These are phyloP conservation scores for Candida methanosorbosa DNA, from an alignment of 805 yeast genomes.

Conservation along the genomic window DNA sequence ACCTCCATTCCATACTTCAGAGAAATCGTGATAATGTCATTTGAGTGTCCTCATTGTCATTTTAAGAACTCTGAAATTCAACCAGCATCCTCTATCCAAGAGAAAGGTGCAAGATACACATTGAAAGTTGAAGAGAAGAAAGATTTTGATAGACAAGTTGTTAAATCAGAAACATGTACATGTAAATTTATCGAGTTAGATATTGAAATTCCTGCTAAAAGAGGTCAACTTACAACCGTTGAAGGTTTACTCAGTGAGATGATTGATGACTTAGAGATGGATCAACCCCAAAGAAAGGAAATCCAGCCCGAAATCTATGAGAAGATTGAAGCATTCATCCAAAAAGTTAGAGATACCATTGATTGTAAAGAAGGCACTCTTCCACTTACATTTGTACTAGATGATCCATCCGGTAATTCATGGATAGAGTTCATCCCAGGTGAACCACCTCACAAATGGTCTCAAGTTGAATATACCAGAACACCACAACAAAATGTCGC, in stretches of 20 bases:
- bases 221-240: conserved; percentile 87
- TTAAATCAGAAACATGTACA: conserved; percentile 80
- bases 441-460: conserved; percentile 86
- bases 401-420: conserved; percentile 96
- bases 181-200: conserved; percentile 79
- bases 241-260: conserved; percentile 86
- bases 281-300: conserved; percentile 72
- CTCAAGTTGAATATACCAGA: conserved; percentile 71
- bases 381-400: conserved; percentile 72
- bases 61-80: conserved; percentile 88
- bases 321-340: conserved; percentile 65
- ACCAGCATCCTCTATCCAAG: conserved; percentile 90
- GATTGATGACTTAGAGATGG: conserved; percentile 68
- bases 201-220: conserved; percentile 89
- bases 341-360: conserved; percentile 48
- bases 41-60: conserved; percentile 92
- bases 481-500: conserved; percentile 82
- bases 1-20: conserved; percentile 89
- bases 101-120: conserved; percentile 71
- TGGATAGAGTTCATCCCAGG: conserved; percentile 90
- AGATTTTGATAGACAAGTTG: conserved; percentile 85
- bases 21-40: conserved; percentile 89
- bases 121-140: conserved; percentile 57
- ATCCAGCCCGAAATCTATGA: conserved; percentile 67
- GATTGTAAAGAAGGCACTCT: conserved; percentile 59